Evolutionary conservation across 345 rosid species (phyloP), one percentile per base, ranked within the genome.

Genomic region (Salix viminalis): DNA sequence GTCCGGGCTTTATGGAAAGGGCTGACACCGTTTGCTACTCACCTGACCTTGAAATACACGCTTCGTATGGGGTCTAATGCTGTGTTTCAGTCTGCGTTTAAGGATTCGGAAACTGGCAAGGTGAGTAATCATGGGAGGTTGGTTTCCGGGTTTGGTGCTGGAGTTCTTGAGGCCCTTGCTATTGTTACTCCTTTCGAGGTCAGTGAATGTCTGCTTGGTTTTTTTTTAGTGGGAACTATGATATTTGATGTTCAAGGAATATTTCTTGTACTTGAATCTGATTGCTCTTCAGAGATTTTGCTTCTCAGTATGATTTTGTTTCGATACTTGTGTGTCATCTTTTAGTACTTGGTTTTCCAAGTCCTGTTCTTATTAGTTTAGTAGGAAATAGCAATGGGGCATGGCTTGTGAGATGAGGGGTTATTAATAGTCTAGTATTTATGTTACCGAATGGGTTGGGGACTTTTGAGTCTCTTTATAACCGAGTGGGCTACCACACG

Each of bases 131-230:
- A 73, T 0, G 93, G 85, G 41, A 79, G 98, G 71, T 34, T 92
- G 32, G 46, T 91, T 34, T 81, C 99, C 21, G 98, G 99, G 18
- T 93, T 96, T 68, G 99, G 98, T 48, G 98, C 99, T 41, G 97
- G 98, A 2, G 99, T 96, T 71, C 93, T 92, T 3, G 99, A 96
- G 82, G 98, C 97, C 65, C 97, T 96, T 70, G 93, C 81, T 67
- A 89, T 96, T 73, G 98, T 96, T 24, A 91, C 99, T 34, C 99
- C 99, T 7, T 96, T 96, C 68, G 98, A 96, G 97, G 98, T 92
- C 39, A 46, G 74, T 54, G 6, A 36, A 4, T 56, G 6, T 39
- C 52, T 64, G 67, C 69, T 75, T 21, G 60, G 16, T 10, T 4
- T 30, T 30, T 64, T 18, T 78, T n/a, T 41, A 6, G 10, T 39